These are phyloP conservation scores for Rhexocercosporidium sp. DNA, from an alignment of 2,329 filamentous ascomycete species.

Conservation along the genomic window DNA sequence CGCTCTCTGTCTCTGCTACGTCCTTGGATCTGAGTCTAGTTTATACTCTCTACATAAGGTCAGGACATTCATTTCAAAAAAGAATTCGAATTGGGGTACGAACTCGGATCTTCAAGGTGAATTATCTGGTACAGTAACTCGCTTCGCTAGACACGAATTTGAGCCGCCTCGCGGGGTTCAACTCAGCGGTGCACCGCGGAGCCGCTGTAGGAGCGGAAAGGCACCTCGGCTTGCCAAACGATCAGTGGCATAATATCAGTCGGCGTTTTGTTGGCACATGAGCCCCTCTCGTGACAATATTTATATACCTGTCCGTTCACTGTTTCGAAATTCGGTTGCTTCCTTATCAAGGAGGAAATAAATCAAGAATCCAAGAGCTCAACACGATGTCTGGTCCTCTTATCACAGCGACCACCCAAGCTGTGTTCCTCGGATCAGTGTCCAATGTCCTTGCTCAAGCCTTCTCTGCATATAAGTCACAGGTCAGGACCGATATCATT, in stretches of 20 bases:
- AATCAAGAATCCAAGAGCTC: not conserved
- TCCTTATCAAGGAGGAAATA: not conserved
- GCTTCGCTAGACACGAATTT: no score
- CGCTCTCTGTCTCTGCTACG: no score
- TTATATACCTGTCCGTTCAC: not conserved
- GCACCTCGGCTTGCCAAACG: not conserved
- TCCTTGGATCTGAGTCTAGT: no score
- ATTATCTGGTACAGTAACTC: no score
- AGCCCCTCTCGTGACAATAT: not conserved
- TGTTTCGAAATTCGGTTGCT: not conserved
- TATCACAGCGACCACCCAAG: conserved; percentile 1
- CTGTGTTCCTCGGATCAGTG: conserved; percentile 1
- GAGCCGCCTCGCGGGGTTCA: conserved; percentile 3
- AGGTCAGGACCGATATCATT: not conserved
- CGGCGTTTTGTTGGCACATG: not conserved
- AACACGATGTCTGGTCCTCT: conserved; percentile 1
- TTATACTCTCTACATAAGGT: no score
- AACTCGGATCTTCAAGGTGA: no score
- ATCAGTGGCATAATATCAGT: not conserved
- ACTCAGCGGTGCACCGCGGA: not conserved
- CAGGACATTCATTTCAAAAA: no score
- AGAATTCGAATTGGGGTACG: no score
- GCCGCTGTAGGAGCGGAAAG: not conserved
- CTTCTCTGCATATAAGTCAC: conserved; percentile 2
- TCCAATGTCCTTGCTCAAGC: conserved; percentile 6